Percentiles rank a stretch among this genome's conserved stretches.
phyloP scores from a whole-genome alignment of 2,329 filamentous ascomycete species.

The Aspergillus ustus region DNA sequence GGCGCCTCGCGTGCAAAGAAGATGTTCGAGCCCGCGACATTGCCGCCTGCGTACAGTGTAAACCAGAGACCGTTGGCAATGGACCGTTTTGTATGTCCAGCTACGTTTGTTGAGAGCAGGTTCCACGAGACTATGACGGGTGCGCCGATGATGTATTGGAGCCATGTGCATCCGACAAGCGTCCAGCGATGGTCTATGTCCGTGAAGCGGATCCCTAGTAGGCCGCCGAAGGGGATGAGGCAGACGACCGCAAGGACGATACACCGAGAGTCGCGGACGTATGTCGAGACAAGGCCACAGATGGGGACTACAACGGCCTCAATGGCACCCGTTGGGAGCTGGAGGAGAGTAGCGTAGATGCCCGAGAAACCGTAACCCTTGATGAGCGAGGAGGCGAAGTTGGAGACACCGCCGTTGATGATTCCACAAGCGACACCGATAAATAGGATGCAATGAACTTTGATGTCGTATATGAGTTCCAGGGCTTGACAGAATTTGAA shows the following conservation, averaged over 20 bases:
- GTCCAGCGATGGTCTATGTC: constrained; percentile 52
- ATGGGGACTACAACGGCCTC: constrained; percentile 35
- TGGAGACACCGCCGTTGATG: constrained; percentile 56
- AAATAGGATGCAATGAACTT: constrained; percentile 43
- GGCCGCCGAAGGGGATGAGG: constrained; percentile 48
- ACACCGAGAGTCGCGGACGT: constrained; percentile 47
- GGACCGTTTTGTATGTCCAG: constrained; percentile 58
- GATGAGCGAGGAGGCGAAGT: constrained; percentile 54
- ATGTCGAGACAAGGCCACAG: constrained; percentile 51
- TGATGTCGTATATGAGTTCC: constrained; percentile 47
- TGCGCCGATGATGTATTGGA: constrained; percentile 56
- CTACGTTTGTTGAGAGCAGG: constrained; percentile 51
- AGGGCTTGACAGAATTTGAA: constrained; percentile 42
- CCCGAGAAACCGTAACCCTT: constrained; percentile 47
- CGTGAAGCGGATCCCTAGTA: constrained; percentile 57
- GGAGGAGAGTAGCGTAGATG: constrained; percentile 38
- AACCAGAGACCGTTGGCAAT: constrained; percentile 57
- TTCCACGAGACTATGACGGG: constrained; percentile 59
- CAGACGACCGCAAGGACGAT: constrained; percentile 36
- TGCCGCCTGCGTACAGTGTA: constrained; percentile 53
- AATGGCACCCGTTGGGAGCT: constrained; percentile 41
- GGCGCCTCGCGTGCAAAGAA: constrained; percentile 52
- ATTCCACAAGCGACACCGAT: constrained; percentile 52
- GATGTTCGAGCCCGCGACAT: constrained; percentile 54
- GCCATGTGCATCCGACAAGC: constrained; percentile 59